These are phyloP conservation scores for Parachaetomium inaequale DNA, from an alignment of 495 filamentous ascomycete genomes.

Conservation along the genomic window DNA sequence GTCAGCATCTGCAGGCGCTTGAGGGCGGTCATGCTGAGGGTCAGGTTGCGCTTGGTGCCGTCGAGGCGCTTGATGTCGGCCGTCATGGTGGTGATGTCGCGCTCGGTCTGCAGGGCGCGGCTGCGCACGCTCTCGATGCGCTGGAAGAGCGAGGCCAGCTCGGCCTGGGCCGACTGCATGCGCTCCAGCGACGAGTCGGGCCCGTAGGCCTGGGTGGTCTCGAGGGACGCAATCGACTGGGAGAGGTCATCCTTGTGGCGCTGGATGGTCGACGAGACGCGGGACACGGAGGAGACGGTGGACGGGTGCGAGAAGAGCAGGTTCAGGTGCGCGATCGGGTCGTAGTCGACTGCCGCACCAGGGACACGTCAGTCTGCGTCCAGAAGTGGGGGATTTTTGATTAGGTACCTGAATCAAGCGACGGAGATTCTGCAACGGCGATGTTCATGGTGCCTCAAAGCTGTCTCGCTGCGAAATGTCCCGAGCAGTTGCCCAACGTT, in stretches of 20 bases:
- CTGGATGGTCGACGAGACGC: conserved; percentile 67
- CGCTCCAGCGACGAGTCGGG: conserved; percentile 84
- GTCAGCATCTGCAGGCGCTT: conserved; percentile 98
- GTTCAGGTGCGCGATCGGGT: conserved; percentile 91
- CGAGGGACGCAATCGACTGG: conserved; percentile 69
- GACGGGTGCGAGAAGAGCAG: conserved; percentile 88
- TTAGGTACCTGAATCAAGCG: conserved; percentile 50
- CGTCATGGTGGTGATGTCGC: conserved; percentile 97
- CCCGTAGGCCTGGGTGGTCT: conserved; percentile 76
- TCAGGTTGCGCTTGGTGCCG: conserved; percentile 93
- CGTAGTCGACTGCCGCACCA: conserved; percentile 70
- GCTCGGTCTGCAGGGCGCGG: conserved; percentile 86
- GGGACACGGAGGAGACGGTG: conserved; percentile 72
- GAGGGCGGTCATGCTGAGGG: conserved; percentile 94
- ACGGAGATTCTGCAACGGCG: conserved; percentile 36
- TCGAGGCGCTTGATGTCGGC: conserved; percentile 98
- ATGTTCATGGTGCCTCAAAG: conserved; percentile 43
- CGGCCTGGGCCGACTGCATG: conserved; percentile 84
- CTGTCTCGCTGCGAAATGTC: neutral
- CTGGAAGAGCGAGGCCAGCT: conserved; percentile 84
- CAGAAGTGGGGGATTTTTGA: neutral
- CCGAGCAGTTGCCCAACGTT: neutral
- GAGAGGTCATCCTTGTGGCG: conserved; percentile 82
- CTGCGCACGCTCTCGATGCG: conserved; percentile 94
- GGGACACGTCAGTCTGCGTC: conserved; percentile 29